These are phyloP conservation scores for Cladophialophora immunda DNA, from an alignment of 2,329 filamentous ascomycete species.

Conservation along the genomic window DNA sequence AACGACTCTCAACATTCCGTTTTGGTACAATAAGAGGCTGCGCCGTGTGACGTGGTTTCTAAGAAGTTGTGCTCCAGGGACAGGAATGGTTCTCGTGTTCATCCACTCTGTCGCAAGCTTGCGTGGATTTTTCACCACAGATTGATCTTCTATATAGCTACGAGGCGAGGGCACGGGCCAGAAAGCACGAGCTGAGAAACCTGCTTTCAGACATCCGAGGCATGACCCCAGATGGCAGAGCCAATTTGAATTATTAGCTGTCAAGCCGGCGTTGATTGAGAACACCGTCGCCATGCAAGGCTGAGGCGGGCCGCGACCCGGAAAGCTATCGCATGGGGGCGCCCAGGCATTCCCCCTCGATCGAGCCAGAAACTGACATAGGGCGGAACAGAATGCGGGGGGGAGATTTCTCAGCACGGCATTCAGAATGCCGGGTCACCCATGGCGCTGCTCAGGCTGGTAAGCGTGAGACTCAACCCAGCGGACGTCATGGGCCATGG, in stretches of 20 bases:
- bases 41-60: too few relatives aligned
- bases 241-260: neutral
- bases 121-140: too few relatives aligned
- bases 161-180: too few relatives aligned
- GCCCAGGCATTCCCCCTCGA: too few relatives aligned
- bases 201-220: too few relatives aligned
- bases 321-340: neutral
- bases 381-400: neutral
- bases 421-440: neutral
- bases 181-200: too few relatives aligned
- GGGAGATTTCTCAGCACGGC: slow-evolving; percentile 7
- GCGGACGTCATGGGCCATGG: neutral
- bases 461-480: neutral
- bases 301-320: neutral
- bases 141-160: too few relatives aligned
- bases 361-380: neutral
- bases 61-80: too few relatives aligned
- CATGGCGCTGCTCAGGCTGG: neutral
- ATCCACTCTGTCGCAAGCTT: too few relatives aligned
- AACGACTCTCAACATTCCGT: too few relatives aligned
- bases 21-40: too few relatives aligned
- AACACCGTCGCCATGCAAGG: neutral
- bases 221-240: neutral
- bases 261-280: neutral
- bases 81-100: too few relatives aligned